A percentile compares a stretch with the other conserved stretches of the same genome.
phyloP scores from a whole-genome alignment of 768 basidiomycete genomes.

The Tulasnella sp. region DNA sequence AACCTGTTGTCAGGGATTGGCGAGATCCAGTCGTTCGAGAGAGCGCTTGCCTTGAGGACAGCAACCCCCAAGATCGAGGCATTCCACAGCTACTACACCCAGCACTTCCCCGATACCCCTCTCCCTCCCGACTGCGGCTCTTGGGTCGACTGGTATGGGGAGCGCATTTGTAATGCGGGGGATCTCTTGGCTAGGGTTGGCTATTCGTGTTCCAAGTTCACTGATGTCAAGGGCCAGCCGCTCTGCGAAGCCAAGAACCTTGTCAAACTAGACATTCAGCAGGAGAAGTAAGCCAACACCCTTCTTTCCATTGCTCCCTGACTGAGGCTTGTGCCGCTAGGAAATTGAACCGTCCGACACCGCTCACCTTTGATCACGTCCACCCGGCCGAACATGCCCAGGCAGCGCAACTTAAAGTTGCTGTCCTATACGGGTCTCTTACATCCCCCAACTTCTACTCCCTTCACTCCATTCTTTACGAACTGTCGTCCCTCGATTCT shows the following conservation, averaged over 20 bases:
- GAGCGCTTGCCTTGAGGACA: conserved; percentile 65
- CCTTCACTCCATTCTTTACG: conserved; percentile 50
- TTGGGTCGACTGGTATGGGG: conserved; percentile 80
- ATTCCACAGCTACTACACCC: conserved; percentile 58
- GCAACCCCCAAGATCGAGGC: conserved; percentile 74
- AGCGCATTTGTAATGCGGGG: conserved; percentile 40
- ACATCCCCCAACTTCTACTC: conserved; percentile 53
- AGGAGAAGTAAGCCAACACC: not conserved
- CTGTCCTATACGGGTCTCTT: conserved; percentile 67
- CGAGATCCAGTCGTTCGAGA: conserved; percentile 45
- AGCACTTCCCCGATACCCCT: conserved; percentile 21
- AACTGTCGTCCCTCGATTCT: conserved; percentile 35
- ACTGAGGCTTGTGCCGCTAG: conserved; percentile 23
- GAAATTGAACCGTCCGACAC: conserved; percentile 28
- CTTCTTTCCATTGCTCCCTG: not conserved
- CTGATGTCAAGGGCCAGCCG: conserved; percentile 4
- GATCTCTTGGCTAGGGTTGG: conserved; percentile 17
- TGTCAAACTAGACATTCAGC: not conserved
- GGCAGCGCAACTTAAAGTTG: conserved; percentile 33
- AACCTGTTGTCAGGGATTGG: conserved; percentile 41
- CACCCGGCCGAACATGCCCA: conserved; percentile 43
- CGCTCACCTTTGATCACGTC: conserved; percentile 69
- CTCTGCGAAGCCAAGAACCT: conserved; percentile 20
- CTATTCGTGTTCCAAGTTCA: not conserved
- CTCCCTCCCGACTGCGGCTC: conserved; percentile 39